Percentiles rank a stretch among this genome's conserved stretches.
Conservation (phyloP, 2,329 filamentous ascomycete species). For the Parastagonospora nodorum region DNA sequence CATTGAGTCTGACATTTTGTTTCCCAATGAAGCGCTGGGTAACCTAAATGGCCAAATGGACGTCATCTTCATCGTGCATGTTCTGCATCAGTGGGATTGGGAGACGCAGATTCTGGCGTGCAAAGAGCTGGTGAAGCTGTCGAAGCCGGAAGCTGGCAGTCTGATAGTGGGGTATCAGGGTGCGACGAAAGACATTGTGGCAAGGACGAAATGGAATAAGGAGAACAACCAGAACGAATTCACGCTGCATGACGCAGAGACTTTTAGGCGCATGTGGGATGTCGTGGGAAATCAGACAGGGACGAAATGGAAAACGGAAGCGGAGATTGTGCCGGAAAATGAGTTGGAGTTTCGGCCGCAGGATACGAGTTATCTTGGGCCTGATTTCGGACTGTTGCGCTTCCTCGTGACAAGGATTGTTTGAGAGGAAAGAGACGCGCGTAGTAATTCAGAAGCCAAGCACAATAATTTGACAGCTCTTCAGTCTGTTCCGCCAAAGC, state of each 20-base stretch:
- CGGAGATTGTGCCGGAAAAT: background rate
- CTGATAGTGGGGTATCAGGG: background rate
- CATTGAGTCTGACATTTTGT: background rate
- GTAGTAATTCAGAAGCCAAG: too few relatives aligned
- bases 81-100: background rate
- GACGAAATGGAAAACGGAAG: background rate
- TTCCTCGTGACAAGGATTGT: background rate
- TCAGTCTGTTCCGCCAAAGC: too few relatives aligned
- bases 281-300: background rate
- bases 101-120: background rate
- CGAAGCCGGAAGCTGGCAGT: background rate
- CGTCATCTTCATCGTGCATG: background rate
- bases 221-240: background rate
- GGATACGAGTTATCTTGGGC: background rate
- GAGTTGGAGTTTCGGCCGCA: background rate
- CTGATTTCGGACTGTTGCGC: background rate
- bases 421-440: background rate
- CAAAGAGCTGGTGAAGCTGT: background rate
- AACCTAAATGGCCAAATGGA: background rate
- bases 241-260: background rate
- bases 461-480: too few relatives aligned
- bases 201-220: background rate
- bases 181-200: background rate
- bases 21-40: background rate
- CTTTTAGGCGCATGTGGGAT: background rate